Evolutionary conservation across 2,329 filamentous ascomycete genomes (phyloP).

Genomic region (Coniochaeta sp.): DNA sequence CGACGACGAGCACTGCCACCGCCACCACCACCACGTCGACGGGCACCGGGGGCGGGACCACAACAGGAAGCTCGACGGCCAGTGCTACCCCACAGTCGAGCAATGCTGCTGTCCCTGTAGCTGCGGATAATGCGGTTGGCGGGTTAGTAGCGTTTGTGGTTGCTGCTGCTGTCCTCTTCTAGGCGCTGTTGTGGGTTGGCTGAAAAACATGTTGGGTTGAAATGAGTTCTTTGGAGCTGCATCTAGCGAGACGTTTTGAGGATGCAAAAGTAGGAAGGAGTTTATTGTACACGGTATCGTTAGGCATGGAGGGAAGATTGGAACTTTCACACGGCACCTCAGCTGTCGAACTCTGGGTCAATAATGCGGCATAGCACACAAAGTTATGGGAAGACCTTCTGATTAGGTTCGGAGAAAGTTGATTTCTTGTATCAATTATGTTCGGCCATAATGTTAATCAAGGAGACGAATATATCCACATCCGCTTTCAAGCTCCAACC

Average conservation of each 20-base stretch:
- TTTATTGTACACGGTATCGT: background rate
- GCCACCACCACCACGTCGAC: background rate
- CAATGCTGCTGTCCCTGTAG: background rate
- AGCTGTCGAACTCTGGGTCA: background rate
- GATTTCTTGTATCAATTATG: no score
- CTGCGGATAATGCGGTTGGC: background rate
- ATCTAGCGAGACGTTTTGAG: background rate
- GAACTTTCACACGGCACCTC: background rate
- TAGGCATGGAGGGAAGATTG: background rate
- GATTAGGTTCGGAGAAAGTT: background rate
- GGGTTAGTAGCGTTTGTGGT: background rate
- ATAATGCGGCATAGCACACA: background rate
- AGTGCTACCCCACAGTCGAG: background rate
- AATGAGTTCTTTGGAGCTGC: background rate
- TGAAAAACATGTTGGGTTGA: background rate
- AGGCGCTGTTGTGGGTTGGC: background rate
- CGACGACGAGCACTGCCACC: background rate
- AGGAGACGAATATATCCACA: no score
- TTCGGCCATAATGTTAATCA: no score
- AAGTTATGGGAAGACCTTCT: background rate
- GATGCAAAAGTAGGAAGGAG: background rate
- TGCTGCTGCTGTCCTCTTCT: background rate
- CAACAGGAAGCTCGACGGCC: background rate
- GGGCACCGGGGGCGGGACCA: background rate
- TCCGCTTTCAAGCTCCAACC: background rate